A percentile compares a stretch with the other conserved stretches of the same genome.
Evolutionary conservation across 2,329 filamentous ascomycete genomes (phyloP).

Genomic region (Hypoxylon rubiginosum): DNA sequence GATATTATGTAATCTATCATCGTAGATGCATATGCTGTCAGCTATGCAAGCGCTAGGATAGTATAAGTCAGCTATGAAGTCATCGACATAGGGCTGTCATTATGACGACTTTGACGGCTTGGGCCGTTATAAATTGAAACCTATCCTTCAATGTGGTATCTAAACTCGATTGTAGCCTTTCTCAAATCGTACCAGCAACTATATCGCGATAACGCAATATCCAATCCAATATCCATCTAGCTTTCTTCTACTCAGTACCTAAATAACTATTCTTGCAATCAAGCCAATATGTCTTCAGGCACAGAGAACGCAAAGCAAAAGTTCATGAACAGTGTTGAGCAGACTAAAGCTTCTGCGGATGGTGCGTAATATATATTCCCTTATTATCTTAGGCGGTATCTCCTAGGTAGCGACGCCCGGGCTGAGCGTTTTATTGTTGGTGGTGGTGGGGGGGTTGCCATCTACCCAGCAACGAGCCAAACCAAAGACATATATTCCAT

Average conservation of each 20-base stretch:
- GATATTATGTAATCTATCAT: conserved; percentile 6
- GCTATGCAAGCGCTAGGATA: not conserved
- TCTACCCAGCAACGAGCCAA: no score
- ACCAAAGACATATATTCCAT: no score
- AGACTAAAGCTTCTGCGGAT: conserved; percentile 30
- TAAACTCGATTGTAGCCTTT: not conserved
- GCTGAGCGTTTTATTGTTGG: no score
- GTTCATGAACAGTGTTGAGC: conserved; percentile 36
- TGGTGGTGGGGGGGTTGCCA: no score
- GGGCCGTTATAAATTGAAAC: not conserved
- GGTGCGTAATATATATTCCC: conserved; percentile 6
- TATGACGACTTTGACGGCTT: conserved; percentile 25
- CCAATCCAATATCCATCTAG: not conserved
- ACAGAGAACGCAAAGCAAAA: conserved; percentile 35
- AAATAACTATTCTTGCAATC: not conserved
- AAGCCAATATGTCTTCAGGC: conserved; percentile 30
- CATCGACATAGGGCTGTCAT: conserved; percentile 26
- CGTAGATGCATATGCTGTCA: not conserved
- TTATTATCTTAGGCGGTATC: no score
- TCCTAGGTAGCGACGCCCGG: no score
- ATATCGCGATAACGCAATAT: no score
- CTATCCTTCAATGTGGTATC: no score
- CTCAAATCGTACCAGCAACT: no score
- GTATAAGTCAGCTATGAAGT: conserved; percentile 18
- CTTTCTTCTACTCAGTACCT: not conserved